These are phyloP conservation scores for Hortaea sp. DNA, from an alignment of 2,329 filamentous ascomycete species.

Conservation along the genomic window DNA sequence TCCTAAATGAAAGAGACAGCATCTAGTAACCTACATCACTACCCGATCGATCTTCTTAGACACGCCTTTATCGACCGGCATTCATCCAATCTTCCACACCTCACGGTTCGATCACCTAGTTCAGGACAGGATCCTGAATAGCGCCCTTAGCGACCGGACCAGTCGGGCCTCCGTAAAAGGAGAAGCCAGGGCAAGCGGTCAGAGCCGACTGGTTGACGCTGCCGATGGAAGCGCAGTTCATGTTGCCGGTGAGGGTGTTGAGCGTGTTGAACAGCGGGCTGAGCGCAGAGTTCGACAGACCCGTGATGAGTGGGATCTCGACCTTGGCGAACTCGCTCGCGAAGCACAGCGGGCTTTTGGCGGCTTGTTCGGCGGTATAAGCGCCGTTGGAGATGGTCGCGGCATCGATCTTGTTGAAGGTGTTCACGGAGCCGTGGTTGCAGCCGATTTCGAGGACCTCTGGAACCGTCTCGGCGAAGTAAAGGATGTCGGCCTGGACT, in stretches of 20 bases:
- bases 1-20: background rate
- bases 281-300: conserved; percentile 4
- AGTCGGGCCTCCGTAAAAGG: conserved; percentile 20
- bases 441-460: conserved; percentile 16
- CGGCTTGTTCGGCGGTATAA: conserved; percentile 27
- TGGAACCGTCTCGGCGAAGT: conserved; percentile 18
- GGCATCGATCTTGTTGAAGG: conserved; percentile 23
- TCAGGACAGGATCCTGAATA: conserved; percentile 9
- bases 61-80: background rate
- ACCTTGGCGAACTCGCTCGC: conserved; percentile 13
- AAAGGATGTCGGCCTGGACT: conserved; percentile 15
- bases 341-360: conserved; percentile 20
- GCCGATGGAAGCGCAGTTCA: conserved; percentile 16
- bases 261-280: conserved; percentile 8
- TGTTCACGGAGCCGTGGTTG: conserved; percentile 17
- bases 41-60: background rate
- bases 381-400: conserved; percentile 30
- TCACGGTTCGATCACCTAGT: background rate
- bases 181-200: conserved; percentile 18
- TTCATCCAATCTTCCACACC: background rate
- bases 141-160: conserved; percentile 18
- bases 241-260: conserved; percentile 2
- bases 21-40: background rate
- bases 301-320: conserved; percentile 13
- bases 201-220: conserved; percentile 18